Evolutionary conservation across 257 asterid species (phyloP).

Genomic region (Solanum appendiculatum): DNA sequence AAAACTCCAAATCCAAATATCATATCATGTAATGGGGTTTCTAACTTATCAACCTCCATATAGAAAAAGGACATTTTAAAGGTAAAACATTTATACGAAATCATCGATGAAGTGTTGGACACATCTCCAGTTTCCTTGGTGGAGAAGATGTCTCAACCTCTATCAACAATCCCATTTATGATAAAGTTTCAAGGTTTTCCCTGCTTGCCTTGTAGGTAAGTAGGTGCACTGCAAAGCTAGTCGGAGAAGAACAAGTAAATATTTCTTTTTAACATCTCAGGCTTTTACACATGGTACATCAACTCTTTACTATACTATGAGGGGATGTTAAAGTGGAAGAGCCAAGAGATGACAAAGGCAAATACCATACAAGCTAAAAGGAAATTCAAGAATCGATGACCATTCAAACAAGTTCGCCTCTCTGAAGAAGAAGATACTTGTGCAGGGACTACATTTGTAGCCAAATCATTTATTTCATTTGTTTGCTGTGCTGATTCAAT

Average conservation of each 20-base stretch:
- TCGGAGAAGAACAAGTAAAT: background rate
- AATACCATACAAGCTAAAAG: constrained; percentile 83
- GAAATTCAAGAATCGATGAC: constrained; percentile 64
- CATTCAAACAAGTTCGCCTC: constrained; percentile 42
- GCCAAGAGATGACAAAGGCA: constrained; percentile 89
- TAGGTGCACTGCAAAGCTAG: background rate
- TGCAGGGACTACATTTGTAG: constrained; percentile 15
- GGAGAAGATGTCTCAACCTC: background rate
- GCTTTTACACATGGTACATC: background rate
- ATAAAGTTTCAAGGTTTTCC: background rate
- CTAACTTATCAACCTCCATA: background rate
- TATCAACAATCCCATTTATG: background rate
- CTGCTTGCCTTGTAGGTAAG: background rate
- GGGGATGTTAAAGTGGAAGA: constrained; percentile 76
- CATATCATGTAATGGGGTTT: background rate
- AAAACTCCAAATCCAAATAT: background rate
- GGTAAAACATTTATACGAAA: background rate
- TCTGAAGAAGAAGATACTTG: constrained; percentile 10
- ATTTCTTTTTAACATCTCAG: background rate
- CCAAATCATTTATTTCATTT: constrained; percentile 14
- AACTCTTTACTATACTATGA: constrained; percentile 16
- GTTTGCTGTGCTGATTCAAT: constrained; percentile 34
- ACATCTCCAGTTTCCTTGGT: background rate
- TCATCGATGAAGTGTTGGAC: background rate
- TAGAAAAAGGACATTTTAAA: background rate